Percentiles rank a stretch among this genome's conserved stretches.
Conservation (phyloP, 495 filamentous ascomycete species). For the Aspergillus indologenus region DNA sequence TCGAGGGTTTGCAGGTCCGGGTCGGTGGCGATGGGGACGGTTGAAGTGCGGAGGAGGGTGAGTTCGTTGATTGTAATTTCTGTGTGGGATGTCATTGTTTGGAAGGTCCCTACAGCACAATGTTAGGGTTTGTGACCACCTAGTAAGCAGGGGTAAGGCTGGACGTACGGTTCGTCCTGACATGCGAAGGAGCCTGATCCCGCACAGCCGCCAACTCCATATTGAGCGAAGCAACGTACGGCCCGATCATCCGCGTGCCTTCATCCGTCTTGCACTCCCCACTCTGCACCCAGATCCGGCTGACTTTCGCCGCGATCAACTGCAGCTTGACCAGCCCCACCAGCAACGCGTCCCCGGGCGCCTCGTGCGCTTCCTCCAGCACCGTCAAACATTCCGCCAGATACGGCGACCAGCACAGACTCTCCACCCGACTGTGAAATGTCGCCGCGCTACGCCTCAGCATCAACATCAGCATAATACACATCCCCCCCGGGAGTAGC, state of each 20-base stretch:
- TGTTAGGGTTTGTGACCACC: no score
- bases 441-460: constrained; percentile 34
- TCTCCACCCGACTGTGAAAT: constrained; percentile 35
- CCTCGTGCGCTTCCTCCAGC: constrained; percentile 35
- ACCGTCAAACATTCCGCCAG: constrained; percentile 41
- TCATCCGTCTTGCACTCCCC: constrained; percentile 10
- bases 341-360: constrained; percentile 40
- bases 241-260: constrained; percentile 20
- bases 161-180: constrained; percentile 34
- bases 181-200: constrained; percentile 22
- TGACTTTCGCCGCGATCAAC: constrained; percentile 27
- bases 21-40: constrained; percentile 26
- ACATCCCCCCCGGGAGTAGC: not conserved
- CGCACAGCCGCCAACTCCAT: constrained; percentile 31
- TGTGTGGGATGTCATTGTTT: constrained; percentile 24
- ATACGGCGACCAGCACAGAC: constrained; percentile 41
- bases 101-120: not conserved
- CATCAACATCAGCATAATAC: not conserved
- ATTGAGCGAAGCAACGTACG: constrained; percentile 39
- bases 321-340: constrained; percentile 40
- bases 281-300: not conserved
- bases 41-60: constrained; percentile 24
- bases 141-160: not conserved
- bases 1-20: constrained; percentile 6
- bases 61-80: constrained; percentile 29